phyloP scores from a whole-genome alignment of 768 basidiomycete species.

The Tubosaeta sp. region DNA sequence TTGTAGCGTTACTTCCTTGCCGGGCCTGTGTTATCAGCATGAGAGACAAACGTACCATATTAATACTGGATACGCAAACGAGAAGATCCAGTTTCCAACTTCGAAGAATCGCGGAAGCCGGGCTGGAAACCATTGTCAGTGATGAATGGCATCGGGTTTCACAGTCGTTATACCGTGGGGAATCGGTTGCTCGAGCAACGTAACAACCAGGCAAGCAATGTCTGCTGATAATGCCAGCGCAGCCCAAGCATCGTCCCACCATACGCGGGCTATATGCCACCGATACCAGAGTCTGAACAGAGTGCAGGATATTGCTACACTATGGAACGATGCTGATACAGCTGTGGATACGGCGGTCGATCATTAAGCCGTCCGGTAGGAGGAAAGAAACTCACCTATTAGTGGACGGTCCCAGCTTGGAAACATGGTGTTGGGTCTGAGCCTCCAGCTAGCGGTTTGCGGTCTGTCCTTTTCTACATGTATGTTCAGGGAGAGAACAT shows the following conservation, averaged over 20 bases:
- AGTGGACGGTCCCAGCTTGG: slow-evolving; percentile 9
- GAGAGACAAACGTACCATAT: slow-evolving; percentile 5
- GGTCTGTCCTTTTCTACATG: slow-evolving; percentile 1
- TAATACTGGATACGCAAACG: slow-evolving; percentile 15
- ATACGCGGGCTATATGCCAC: slow-evolving; percentile 15
- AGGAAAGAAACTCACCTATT: slow-evolving; percentile 8
- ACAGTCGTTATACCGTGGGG: neutral
- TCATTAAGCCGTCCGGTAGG: neutral
- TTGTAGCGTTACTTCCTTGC: neutral
- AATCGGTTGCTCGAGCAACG: slow-evolving; percentile 7
- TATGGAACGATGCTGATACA: slow-evolving; percentile 15
- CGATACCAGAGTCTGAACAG: slow-evolving; percentile 22
- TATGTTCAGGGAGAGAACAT: neutral
- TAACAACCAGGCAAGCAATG: slow-evolving; percentile 4
- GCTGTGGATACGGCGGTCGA: slow-evolving; percentile 5
- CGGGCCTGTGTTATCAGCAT: neutral
- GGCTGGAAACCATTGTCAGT: slow-evolving; percentile 3
- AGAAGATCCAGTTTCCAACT: slow-evolving; percentile 11
- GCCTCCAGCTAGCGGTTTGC: neutral
- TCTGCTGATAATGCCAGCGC: slow-evolving; percentile 14
- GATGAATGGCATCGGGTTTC: neutral
- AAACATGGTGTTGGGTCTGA: slow-evolving; percentile 8
- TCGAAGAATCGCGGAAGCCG: slow-evolving; percentile 3
- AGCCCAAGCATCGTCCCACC: slow-evolving; percentile 27
- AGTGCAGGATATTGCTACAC: slow-evolving; percentile 18